Percentiles rank a stretch among this genome's conserved stretches.
These are phyloP conservation scores for Schizonepeta tenuifolia DNA, from an alignment of 257 asterid genomes.

Conservation along the genomic window DNA sequence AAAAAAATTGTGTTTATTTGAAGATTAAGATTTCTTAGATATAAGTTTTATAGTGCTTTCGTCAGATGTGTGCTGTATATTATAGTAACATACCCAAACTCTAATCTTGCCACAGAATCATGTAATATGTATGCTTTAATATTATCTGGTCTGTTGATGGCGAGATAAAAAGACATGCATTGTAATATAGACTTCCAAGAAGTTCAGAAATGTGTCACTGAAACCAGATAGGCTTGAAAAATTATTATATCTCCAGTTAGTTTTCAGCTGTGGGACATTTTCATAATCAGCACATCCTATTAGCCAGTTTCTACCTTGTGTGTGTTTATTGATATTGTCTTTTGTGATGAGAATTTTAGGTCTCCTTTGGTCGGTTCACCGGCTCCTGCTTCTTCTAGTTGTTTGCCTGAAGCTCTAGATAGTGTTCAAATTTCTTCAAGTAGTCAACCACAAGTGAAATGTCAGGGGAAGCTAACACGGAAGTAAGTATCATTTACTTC, in stretches of 20 bases:
- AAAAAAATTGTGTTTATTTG: not conserved
- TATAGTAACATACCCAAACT: not conserved
- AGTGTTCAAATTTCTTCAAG: conserved; percentile 44
- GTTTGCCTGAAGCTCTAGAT: conserved; percentile 47
- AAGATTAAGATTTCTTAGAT: not conserved
- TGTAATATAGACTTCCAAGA: conserved; percentile 19
- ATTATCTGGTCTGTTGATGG: not conserved
- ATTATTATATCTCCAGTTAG: conserved; percentile 12
- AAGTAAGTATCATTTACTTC: conserved; percentile 54
- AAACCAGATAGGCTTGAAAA: conserved; percentile 15
- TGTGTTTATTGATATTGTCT: conserved; percentile 12
- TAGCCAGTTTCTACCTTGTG: conserved; percentile 19
- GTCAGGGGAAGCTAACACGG: conserved; percentile 69
- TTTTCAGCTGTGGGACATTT: not conserved
- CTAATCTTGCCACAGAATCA: conserved; percentile 16
- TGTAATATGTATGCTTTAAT: conserved; percentile 11
- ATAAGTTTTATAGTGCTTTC: not conserved
- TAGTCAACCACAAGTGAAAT: conserved; percentile 45
- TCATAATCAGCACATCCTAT: conserved; percentile 19
- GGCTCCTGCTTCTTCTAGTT: conserved; percentile 42
- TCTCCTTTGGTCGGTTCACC: conserved; percentile 46
- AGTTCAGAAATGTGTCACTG: conserved; percentile 20
- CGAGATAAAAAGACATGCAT: not conserved
- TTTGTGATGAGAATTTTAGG: conserved; percentile 47
- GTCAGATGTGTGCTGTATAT: not conserved